A percentile compares a stretch with the other conserved stretches of the same genome.
These are phyloP conservation scores for Vaccinium vitisidaea DNA, from an alignment of 148 eudicot genomes.

Conservation along the genomic window DNA sequence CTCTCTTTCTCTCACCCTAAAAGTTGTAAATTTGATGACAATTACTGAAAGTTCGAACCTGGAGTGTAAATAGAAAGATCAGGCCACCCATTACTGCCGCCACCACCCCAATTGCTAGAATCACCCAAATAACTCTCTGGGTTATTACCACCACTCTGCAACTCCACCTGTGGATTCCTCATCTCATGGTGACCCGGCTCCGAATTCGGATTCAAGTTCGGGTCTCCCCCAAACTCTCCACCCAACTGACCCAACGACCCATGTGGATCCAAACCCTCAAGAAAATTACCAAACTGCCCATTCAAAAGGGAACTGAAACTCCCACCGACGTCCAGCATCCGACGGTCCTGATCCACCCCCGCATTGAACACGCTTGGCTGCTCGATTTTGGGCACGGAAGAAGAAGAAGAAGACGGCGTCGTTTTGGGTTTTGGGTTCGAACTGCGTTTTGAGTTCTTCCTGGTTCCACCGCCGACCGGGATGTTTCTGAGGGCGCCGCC, in stretches of 20 bases:
- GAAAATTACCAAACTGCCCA: constrained; percentile 41
- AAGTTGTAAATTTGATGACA: neutral
- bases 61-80: constrained; percentile 66
- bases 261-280: constrained; percentile 33
- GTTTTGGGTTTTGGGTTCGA: constrained; percentile 22
- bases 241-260: constrained; percentile 28
- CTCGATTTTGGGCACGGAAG: constrained; percentile 4
- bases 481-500: constrained; percentile 46
- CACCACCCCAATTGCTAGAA: constrained; percentile 28
- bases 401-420: constrained; percentile 3
- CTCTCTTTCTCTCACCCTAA: neutral
- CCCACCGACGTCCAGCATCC: constrained; percentile 31
- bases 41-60: constrained; percentile 49
- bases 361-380: neutral
- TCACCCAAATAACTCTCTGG: constrained; percentile 33
- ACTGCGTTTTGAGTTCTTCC: constrained; percentile 36
- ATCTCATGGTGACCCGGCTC: constrained; percentile 18
- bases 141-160: constrained; percentile 11
- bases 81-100: constrained; percentile 47
- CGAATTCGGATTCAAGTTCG: constrained; percentile 24
- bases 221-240: constrained; percentile 21
- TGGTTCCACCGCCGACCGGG: constrained; percentile 46
- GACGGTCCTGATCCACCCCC: constrained; percentile 13
- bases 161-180: constrained; percentile 12
- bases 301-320: constrained; percentile 35